Conservation (phyloP, 768 basidiomycete species). For the Calocybe gangraenosa region DNA sequence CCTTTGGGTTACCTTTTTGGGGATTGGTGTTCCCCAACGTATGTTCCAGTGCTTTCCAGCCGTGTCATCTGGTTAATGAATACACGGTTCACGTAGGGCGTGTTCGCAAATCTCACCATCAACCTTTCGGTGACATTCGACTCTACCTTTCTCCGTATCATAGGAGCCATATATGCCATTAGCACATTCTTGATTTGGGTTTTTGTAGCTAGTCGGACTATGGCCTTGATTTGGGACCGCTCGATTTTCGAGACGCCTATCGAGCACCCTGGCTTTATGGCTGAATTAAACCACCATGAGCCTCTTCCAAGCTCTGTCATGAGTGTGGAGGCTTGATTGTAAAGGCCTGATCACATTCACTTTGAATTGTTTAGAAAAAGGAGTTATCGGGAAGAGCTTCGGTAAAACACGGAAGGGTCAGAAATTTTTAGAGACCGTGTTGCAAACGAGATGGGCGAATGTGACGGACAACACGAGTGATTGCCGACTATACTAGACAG, state of each 20-base stretch:
- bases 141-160: slow-evolving; percentile 51
- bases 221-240: slow-evolving; percentile 17
- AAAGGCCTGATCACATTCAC: no score
- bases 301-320: slow-evolving; percentile 3
- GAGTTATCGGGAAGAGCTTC: no score
- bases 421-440: no score
- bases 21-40: slow-evolving; percentile 71
- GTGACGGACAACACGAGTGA: no score
- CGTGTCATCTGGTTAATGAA: not conserved
- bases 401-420: no score
- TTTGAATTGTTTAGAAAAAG: no score
- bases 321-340: not conserved
- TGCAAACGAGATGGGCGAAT: no score
- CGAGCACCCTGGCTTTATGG: not conserved
- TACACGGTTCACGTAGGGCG: slow-evolving; percentile 36
- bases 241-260: not conserved
- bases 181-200: slow-evolving; percentile 51
- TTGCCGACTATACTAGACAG: no score
- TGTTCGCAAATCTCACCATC: slow-evolving; percentile 64
- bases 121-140: slow-evolving; percentile 45
- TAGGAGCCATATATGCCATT: slow-evolving; percentile 51
- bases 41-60: slow-evolving; percentile 12
- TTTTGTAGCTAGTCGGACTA: slow-evolving; percentile 40
- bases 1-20: slow-evolving; percentile 62
- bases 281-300: not conserved